Percentiles rank a stretch among this genome's conserved stretches.
Evolutionary conservation across 805 yeast species (phyloP).

Genomic region (Saccharomycopsis vini): DNA sequence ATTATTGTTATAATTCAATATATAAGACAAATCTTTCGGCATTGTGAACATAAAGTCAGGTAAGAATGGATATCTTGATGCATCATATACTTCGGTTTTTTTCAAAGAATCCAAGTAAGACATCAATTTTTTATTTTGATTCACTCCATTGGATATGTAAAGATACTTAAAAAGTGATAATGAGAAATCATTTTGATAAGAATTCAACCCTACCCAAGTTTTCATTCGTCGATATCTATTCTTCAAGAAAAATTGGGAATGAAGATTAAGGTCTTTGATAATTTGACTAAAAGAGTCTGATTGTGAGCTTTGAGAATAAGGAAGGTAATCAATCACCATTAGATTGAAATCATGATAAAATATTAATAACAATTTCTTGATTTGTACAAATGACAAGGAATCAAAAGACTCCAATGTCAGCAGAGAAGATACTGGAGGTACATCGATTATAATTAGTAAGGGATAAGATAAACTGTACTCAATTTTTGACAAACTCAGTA

Average conservation of each 20-base stretch:
- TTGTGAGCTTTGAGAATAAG: too few species aligned
- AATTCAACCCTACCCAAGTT: constrained; percentile 35
- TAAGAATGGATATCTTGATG: constrained; percentile 6
- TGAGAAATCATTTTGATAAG: constrained; percentile 19
- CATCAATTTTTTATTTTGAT: not conserved
- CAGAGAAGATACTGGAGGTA: not conserved
- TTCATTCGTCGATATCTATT: constrained; percentile 31
- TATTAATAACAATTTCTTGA: not conserved
- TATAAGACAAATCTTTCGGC: constrained; percentile 18
- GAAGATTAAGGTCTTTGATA: too few species aligned
- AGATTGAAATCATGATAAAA: constrained; percentile 6
- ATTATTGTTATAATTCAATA: constrained; percentile 20
- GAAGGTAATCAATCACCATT: not conserved
- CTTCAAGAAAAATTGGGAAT: constrained; percentile 17
- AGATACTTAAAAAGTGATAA: constrained; percentile 30
- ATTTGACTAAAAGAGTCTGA: too few species aligned
- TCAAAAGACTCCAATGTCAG: not conserved
- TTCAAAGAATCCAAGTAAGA: not conserved
- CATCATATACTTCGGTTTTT: not conserved
- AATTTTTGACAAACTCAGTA: constrained; percentile 1
- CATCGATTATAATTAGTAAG: constrained; percentile 4
- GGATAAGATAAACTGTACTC: constrained; percentile 12
- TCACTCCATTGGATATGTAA: constrained; percentile 19
- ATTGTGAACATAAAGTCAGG: constrained; percentile 9
- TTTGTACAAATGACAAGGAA: not conserved